These are phyloP conservation scores for Schwanniomyces sp. DNA, from an alignment of 805 yeast genomes.

Conservation along the genomic window DNA sequence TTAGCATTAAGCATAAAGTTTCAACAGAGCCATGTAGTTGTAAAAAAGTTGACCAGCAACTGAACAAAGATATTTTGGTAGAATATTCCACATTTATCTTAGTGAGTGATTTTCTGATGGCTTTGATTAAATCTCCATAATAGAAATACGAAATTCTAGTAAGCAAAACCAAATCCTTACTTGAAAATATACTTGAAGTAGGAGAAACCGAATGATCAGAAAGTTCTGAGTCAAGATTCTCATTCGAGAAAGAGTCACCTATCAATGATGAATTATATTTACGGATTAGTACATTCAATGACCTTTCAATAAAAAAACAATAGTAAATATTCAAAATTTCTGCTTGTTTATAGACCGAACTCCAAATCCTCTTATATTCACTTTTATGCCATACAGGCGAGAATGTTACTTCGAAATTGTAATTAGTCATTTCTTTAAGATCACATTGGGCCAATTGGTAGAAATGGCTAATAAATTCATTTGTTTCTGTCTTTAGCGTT, in stretches of 20 bases:
- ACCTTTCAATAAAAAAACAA: constrained; percentile 37
- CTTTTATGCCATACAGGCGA: constrained; percentile 26
- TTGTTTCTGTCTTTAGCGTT: constrained; percentile 10
- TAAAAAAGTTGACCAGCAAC: constrained; percentile 35
- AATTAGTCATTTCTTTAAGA: constrained; percentile 13
- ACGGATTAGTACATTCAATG: constrained; percentile 27
- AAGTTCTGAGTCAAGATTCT: neutral
- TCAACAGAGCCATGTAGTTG: constrained; percentile 31
- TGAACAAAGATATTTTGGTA: constrained; percentile 34
- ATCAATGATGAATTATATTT: constrained; percentile 10
- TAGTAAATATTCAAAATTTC: constrained; percentile 28
- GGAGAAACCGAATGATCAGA: neutral
- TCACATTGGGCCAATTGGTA: constrained; percentile 7
- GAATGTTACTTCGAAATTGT: constrained; percentile 8
- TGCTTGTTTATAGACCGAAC: constrained; percentile 26
- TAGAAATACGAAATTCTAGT: constrained; percentile 30
- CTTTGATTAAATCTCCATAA: constrained; percentile 35
- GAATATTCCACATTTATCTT: constrained; percentile 34
- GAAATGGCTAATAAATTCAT: constrained; percentile 13
- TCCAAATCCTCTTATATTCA: constrained; percentile 27
- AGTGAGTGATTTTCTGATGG: constrained; percentile 30
- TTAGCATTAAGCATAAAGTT: constrained; percentile 31
- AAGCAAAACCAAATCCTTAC: constrained; percentile 26
- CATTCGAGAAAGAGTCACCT: constrained; percentile 2
- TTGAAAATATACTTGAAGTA: neutral